phyloP scores from a whole-genome alignment of 2,329 filamentous ascomycete species.

The Fusarium acutatum region DNA sequence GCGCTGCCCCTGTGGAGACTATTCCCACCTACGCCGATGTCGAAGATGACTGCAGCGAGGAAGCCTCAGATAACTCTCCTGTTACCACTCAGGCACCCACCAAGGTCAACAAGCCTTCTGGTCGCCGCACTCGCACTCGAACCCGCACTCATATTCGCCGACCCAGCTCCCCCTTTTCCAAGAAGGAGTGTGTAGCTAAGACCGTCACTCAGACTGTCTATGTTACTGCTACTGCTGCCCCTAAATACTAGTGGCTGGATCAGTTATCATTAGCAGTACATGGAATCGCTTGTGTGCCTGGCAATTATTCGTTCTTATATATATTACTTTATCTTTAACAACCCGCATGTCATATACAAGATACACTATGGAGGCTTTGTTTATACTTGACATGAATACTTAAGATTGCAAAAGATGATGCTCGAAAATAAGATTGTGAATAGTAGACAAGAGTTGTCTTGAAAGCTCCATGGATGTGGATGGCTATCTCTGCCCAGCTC shows the following conservation, averaged over 20 bases:
- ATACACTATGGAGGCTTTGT: background rate
- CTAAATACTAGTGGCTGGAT: slow-evolving; percentile 5
- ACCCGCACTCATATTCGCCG: slow-evolving; percentile 14
- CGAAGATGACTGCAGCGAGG: slow-evolving; percentile 12
- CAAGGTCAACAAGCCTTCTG: slow-evolving; percentile 17
- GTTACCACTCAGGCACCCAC: background rate
- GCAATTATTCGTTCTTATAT: slow-evolving; percentile 7
- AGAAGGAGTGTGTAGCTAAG: slow-evolving; percentile 18
- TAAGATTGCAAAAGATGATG: background rate
- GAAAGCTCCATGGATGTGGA: background rate
- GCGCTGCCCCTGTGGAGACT: background rate
- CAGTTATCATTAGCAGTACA: background rate
- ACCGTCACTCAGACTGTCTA: slow-evolving; percentile 38
- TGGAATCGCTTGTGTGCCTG: background rate
- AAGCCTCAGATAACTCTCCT: slow-evolving; percentile 2
- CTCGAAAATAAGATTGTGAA: background rate
- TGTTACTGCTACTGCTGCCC: slow-evolving; percentile 31
- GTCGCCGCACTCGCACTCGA: slow-evolving; percentile 13
- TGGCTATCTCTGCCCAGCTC: background rate
- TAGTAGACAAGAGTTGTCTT: background rate
- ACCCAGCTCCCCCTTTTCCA: slow-evolving; percentile 1
- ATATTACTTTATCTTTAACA: slow-evolving; percentile 8
- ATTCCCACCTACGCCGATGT: background rate
- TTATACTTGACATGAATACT: background rate
- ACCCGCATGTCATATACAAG: background rate